Percentiles rank a stretch among this genome's conserved stretches.
phyloP scores from a whole-genome alignment of 2,329 filamentous ascomycete species.

The Ascochyta viciae-villosae region DNA sequence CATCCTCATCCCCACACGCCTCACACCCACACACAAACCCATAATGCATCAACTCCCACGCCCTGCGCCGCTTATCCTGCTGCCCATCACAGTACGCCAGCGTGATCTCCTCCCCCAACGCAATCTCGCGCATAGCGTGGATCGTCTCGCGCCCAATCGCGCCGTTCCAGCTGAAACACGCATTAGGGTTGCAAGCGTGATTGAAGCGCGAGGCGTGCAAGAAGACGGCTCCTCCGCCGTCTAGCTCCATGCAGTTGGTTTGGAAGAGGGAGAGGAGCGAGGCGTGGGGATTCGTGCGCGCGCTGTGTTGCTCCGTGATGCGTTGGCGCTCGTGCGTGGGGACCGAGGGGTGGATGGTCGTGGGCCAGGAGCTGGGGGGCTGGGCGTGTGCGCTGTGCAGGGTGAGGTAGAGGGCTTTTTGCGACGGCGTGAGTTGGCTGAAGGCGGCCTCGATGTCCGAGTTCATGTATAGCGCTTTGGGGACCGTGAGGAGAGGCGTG shows the following conservation, averaged over 20 bases:
- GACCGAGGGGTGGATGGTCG: slow-evolving; percentile 32
- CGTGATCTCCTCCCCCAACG: slow-evolving; percentile 48
- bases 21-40: slow-evolving; percentile 48
- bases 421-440: slow-evolving; percentile 23
- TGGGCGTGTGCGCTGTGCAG: slow-evolving; percentile 41
- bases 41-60: slow-evolving; percentile 46
- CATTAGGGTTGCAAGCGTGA: slow-evolving; percentile 52
- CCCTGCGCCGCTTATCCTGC: slow-evolving; percentile 36
- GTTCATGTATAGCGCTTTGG: slow-evolving; percentile 40
- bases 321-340: slow-evolving; percentile 25
- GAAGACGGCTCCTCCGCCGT: slow-evolving; percentile 45
- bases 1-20: slow-evolving; percentile 43
- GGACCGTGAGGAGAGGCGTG: slow-evolving; percentile 46
- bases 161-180: slow-evolving; percentile 47
- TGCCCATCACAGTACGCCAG: slow-evolving; percentile 49
- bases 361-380: slow-evolving; percentile 36
- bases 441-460: slow-evolving; percentile 42
- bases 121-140: slow-evolving; percentile 45
- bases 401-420: slow-evolving; percentile 35
- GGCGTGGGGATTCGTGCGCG: slow-evolving; percentile 28
- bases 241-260: slow-evolving; percentile 51
- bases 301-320: slow-evolving; percentile 43
- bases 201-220: slow-evolving; percentile 50
- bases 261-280: slow-evolving; percentile 48
- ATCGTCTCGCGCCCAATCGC: slow-evolving; percentile 40